Evolutionary conservation across 169 alveolate genomes (phyloP).

Genomic region (Plasmodium gallinaceum): DNA sequence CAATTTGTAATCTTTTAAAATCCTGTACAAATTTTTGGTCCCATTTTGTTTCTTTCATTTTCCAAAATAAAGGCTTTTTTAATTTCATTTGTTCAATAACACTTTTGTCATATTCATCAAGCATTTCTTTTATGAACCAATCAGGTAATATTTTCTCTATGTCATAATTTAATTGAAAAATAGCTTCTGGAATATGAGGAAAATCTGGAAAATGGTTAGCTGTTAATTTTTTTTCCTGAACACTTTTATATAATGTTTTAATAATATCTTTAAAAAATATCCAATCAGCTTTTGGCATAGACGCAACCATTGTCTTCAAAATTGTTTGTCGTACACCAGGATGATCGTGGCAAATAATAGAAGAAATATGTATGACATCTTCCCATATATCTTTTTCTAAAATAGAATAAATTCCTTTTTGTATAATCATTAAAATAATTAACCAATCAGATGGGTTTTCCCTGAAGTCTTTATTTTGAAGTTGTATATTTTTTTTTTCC

Average conservation of each 20-base stretch:
- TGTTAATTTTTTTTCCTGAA: conserved; percentile 57
- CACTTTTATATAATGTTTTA: conserved; percentile 73
- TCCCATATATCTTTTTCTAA: conserved; percentile 81
- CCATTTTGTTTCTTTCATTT: conserved; percentile 77
- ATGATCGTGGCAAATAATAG: conserved; percentile 78
- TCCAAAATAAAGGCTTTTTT: conserved; percentile 74
- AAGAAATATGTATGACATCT: conserved; percentile 76
- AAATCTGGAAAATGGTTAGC: conserved; percentile 74
- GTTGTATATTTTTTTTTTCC: conserved; percentile 70
- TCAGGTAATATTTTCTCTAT: conserved; percentile 80
- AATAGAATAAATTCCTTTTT: conserved; percentile 78
- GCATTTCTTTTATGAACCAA: conserved; percentile 83
- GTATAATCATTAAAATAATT: conserved; percentile 78
- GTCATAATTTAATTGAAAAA: conserved; percentile 78
- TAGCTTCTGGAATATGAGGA: conserved; percentile 82
- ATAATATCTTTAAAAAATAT: conserved; percentile 78
- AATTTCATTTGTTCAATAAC: conserved; percentile 56
- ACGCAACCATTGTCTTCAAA: conserved; percentile 77
- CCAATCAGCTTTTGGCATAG: conserved; percentile 83
- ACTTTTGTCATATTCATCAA: conserved; percentile 74
- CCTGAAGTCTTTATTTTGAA: conserved; percentile 67
- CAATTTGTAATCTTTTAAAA: conserved; percentile 35
- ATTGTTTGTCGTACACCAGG: conserved; percentile 79
- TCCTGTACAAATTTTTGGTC: conserved; percentile 45
- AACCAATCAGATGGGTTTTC: conserved; percentile 81